Conservation (phyloP, 1,139 yeast species). For the Entelexis sorbosivorans region DNA sequence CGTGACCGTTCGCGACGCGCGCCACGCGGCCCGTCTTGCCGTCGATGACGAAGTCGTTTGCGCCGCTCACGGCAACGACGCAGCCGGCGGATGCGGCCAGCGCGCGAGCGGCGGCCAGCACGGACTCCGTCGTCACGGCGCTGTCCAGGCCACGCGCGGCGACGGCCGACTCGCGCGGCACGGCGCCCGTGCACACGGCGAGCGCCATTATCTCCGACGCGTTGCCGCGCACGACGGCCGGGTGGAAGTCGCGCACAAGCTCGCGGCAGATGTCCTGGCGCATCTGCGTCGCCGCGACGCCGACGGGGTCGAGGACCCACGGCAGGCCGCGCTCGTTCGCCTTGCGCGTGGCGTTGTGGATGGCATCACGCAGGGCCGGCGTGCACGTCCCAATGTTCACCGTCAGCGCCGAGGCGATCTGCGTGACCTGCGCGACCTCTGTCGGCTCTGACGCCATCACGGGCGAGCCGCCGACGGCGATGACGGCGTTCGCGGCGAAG, state of each 20-base stretch:
- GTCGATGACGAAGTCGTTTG: constrained; percentile 24
- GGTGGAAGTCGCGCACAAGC: constrained; percentile 47
- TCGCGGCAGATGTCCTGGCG: constrained; percentile 42
- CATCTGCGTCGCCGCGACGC: constrained; percentile 67
- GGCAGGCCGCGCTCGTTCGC: constrained; percentile 53
- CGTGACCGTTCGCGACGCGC: constrained; percentile 49
- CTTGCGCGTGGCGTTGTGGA: constrained; percentile 25
- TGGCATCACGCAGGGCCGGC: constrained; percentile 33
- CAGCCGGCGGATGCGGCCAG: constrained; percentile 44
- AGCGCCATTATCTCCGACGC: constrained; percentile 62
- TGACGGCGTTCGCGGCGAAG: constrained; percentile 78
- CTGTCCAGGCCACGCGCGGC: constrained; percentile 61
- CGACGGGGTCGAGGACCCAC: constrained; percentile 82
- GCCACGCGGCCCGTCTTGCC: constrained; percentile 25
- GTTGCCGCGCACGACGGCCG: constrained; percentile 74
- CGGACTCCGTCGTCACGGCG: constrained; percentile 25
- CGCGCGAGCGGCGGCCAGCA: constrained; percentile 19
- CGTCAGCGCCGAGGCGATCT: constrained; percentile 45
- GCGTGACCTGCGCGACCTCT: constrained; percentile 61
- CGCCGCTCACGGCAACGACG: constrained; percentile 66
- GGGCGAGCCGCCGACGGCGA: constrained; percentile 81
- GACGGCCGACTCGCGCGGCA: constrained; percentile 27
- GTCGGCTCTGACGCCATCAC: constrained; percentile 72
- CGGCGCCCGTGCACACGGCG: constrained; percentile 9
- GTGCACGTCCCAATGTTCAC: constrained; percentile 71